These are phyloP conservation scores for Trametes polyzona DNA, from an alignment of 1,284 basidiomycete species.

Conservation along the genomic window DNA sequence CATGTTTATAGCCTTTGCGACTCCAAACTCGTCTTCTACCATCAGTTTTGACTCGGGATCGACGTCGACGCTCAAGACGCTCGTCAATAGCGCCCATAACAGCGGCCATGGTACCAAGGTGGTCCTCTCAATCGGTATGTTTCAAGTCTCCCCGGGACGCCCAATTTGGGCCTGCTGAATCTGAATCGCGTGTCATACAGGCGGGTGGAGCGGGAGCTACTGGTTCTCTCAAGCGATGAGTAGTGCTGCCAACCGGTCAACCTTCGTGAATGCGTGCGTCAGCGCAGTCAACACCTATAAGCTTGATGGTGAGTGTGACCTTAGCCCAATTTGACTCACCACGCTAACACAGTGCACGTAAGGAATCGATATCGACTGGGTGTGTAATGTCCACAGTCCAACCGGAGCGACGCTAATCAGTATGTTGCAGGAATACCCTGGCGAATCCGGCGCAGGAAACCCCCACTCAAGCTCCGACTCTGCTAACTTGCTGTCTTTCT, in stretches of 20 bases:
- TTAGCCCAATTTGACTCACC: not conserved
- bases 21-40: slow-evolving; percentile 60
- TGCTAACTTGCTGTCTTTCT: slow-evolving; percentile 67
- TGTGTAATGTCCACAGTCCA: slow-evolving; percentile 19
- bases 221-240: slow-evolving; percentile 70
- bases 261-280: slow-evolving; percentile 64
- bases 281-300: slow-evolving; percentile 62
- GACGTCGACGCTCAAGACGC: slow-evolving; percentile 56
- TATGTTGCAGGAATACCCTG: slow-evolving; percentile 68
- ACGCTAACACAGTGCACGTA: slow-evolving; percentile 1
- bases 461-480: slow-evolving; percentile 62
- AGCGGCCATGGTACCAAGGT: slow-evolving; percentile 64
- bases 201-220: slow-evolving; percentile 57
- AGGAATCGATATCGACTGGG: slow-evolving; percentile 79
- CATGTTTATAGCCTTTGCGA: slow-evolving; percentile 64
- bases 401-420: not conserved
- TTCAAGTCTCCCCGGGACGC: not conserved
- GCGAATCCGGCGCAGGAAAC: slow-evolving; percentile 67
- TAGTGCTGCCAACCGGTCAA: slow-evolving; percentile 50
- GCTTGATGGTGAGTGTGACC: slow-evolving; percentile 56
- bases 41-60: slow-evolving; percentile 63
- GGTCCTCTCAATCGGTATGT: slow-evolving; percentile 68
- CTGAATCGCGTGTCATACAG: slow-evolving; percentile 29
- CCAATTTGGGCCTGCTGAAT: not conserved
- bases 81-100: slow-evolving; percentile 65